A percentile compares a stretch with the other conserved stretches of the same genome.
phyloP scores from a whole-genome alignment of 495 filamentous ascomycete genomes.

The Podospora didyma region DNA sequence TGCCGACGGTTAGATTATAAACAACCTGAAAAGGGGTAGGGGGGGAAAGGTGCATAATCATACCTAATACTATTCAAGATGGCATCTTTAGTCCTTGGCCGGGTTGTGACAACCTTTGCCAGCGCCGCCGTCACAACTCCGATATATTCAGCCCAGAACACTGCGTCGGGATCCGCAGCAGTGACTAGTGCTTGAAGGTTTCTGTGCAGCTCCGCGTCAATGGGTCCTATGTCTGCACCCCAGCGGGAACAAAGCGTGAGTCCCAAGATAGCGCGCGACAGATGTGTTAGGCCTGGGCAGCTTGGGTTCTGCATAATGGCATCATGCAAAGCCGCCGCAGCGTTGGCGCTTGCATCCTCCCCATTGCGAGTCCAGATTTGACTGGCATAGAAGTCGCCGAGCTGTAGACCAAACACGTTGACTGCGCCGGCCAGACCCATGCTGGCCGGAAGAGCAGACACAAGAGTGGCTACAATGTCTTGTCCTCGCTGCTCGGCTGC shows the following conservation, averaged over 20 bases:
- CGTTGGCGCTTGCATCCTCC: conserved; percentile 44
- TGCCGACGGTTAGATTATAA: not conserved
- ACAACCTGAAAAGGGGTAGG: not conserved
- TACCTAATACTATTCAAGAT: conserved; percentile 30
- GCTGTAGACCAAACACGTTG: conserved; percentile 35
- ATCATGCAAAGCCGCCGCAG: conserved; percentile 65
- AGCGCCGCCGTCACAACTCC: conserved; percentile 36
- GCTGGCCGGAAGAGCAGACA: conserved; percentile 50
- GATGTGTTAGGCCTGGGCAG: conserved; percentile 69
- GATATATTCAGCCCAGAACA: conserved; percentile 44
- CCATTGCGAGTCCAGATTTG: conserved; percentile 47
- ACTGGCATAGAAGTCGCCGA: conserved; percentile 37
- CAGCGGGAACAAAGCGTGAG: conserved; percentile 74
- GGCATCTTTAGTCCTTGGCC: conserved; percentile 18
- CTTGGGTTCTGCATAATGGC: conserved; percentile 67
- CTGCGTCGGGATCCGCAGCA: conserved; percentile 26
- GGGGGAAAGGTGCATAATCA: conserved; percentile 7
- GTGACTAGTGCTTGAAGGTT: conserved; percentile 35
- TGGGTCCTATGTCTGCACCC: conserved; percentile 57
- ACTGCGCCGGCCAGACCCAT: conserved; percentile 47
- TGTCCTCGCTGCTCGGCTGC: conserved; percentile 31
- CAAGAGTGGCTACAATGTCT: conserved; percentile 44
- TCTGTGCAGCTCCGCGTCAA: conserved; percentile 37
- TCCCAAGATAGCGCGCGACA: conserved; percentile 64
- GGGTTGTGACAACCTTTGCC: conserved; percentile 29